phyloP scores from a whole-genome alignment of 2,329 filamentous ascomycete genomes.

The Colletotrichum sp. region DNA sequence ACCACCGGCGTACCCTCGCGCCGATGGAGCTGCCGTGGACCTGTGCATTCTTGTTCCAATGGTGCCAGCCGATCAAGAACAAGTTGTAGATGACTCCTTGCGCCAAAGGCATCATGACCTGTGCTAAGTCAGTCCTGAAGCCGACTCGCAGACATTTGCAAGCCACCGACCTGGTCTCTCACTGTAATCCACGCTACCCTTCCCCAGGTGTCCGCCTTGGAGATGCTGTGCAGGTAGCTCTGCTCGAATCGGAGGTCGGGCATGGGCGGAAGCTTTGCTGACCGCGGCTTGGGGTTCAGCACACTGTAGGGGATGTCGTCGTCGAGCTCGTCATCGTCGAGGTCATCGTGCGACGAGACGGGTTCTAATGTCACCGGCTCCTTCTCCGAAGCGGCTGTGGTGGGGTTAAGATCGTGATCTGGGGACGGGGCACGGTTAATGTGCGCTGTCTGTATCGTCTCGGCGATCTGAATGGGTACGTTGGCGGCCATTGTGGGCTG shows the following conservation, averaged over 20 bases:
- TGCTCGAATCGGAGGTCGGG: conserved; percentile 97
- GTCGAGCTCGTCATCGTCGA: conserved; percentile 52
- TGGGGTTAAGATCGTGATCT: conserved; percentile 78
- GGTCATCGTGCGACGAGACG: conserved; percentile 36
- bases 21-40: conserved; percentile 80
- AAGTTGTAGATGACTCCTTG: conserved; percentile 93
- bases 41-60: conserved; percentile 82
- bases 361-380: conserved; percentile 44
- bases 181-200: conserved; percentile 83
- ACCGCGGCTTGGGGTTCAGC: conserved; percentile 57
- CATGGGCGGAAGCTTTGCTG: conserved; percentile 63
- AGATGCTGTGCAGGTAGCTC: conserved; percentile 92
- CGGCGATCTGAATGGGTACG: conserved; percentile 72
- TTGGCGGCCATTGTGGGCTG: conserved; percentile 49
- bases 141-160: neutral
- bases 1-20: conserved; percentile 84
- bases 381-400: conserved; percentile 73
- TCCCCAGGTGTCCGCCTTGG: conserved; percentile 78
- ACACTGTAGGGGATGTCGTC: conserved; percentile 74
- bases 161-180: conserved; percentile 77
- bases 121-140: neutral
- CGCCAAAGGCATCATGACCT: conserved; percentile 85
- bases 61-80: conserved; percentile 83
- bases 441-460: conserved; percentile 80
- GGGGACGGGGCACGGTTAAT: conserved; percentile 76